A percentile compares a stretch with the other conserved stretches of the same genome.
These are phyloP conservation scores for Talaromyces piceae DNA, from an alignment of 2,329 filamentous ascomycete species.

Conservation along the genomic window DNA sequence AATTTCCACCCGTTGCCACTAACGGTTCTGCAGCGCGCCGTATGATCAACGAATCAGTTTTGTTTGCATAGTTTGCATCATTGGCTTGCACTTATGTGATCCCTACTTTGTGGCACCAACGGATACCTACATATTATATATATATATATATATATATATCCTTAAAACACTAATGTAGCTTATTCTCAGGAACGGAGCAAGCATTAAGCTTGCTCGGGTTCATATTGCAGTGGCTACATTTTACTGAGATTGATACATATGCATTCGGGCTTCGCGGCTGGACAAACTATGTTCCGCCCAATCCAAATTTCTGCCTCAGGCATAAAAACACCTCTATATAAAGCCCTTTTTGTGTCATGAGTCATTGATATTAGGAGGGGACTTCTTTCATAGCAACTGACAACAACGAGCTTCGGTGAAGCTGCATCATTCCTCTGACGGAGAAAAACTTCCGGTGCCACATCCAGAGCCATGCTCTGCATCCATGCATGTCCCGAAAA, in stretches of 20 bases:
- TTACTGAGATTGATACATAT: background rate
- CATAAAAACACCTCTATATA: background rate
- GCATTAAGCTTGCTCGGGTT: background rate
- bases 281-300: background rate
- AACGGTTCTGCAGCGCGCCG: constrained; percentile 14
- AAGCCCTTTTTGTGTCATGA: no score
- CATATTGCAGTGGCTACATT: background rate
- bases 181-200: no score
- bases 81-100: constrained; percentile 2
- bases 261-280: background rate
- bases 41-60: constrained; percentile 9
- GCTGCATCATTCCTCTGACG: no score
- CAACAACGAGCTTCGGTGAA: background rate
- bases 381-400: no score
- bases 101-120: no score
- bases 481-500: constrained; percentile 21
- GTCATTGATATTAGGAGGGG: no score
- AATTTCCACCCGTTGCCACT: constrained; percentile 24
- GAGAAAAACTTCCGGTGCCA: no score
- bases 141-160: no score
- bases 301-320: background rate
- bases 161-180: no score
- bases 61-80: background rate
- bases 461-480: background rate
- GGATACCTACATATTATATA: no score